Conservation (phyloP, 2,329 filamentous ascomycete genomes). For the Pestalotiopsis sp. region DNA sequence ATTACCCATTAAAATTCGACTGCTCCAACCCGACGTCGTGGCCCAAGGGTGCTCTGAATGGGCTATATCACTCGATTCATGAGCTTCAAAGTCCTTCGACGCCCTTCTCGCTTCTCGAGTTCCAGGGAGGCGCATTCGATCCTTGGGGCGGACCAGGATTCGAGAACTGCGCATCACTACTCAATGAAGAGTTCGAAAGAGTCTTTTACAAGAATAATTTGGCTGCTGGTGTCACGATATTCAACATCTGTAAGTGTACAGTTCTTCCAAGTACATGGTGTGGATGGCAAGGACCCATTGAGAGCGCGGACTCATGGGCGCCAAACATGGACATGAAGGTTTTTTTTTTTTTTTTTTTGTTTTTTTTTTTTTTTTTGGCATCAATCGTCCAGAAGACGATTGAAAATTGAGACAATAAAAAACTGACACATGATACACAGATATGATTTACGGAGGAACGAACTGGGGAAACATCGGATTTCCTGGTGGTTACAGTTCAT, state of each 20-base stretch:
- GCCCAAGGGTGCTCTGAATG: constrained; percentile 54
- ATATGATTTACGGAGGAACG: constrained; percentile 70
- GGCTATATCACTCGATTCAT: constrained; percentile 55
- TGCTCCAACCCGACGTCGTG: constrained; percentile 51
- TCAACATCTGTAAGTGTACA: constrained; percentile 51
- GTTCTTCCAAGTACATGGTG: no score
- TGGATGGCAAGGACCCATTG: no score
- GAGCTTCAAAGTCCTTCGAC: constrained; percentile 63
- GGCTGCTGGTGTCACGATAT: constrained; percentile 65
- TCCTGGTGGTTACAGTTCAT: constrained; percentile 63
- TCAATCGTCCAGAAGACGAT: no score
- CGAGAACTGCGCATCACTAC: constrained; percentile 62
- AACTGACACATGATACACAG: background rate
- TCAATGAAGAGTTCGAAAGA: constrained; percentile 69
- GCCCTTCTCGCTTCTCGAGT: constrained; percentile 49
- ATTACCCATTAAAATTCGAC: constrained; percentile 43
- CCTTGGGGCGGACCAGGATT: constrained; percentile 73
- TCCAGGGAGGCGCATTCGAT: constrained; percentile 73
- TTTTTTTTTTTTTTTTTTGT: no score
- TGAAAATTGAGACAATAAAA: no score
- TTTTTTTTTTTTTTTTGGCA: no score
- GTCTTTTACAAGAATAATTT: constrained; percentile 79
- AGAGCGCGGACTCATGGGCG: no score
- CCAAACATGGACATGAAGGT: no score
- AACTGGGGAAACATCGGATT: constrained; percentile 84